Conservation (phyloP, 1,139 yeast genomes). For the Kodamaea suecica region DNA sequence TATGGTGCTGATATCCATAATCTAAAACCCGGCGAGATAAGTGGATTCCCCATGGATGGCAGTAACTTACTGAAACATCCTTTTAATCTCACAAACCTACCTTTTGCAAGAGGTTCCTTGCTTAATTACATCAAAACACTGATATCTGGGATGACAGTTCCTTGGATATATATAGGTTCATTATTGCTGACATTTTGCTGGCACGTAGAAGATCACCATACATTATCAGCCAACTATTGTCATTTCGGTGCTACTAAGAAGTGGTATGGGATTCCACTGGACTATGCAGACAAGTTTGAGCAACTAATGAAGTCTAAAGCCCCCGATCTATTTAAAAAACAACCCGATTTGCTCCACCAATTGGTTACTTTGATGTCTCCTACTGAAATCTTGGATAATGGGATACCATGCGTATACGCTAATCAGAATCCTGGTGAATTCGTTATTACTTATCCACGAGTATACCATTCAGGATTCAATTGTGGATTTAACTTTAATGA, state of each 20-base stretch:
- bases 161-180: conserved; percentile 79
- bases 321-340: conserved; percentile 81
- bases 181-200: conserved; percentile 76
- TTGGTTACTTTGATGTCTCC: conserved; percentile 81
- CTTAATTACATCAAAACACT: conserved; percentile 57
- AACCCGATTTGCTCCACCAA: conserved; percentile 87
- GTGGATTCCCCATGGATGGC: conserved; percentile 59
- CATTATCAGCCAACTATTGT: conserved; percentile 74
- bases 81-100: conserved; percentile 65
- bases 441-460: conserved; percentile 71
- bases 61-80: conserved; percentile 50
- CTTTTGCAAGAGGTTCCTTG: conserved; percentile 63
- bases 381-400: conserved; percentile 45
- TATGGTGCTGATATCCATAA: conserved; percentile 82
- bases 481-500: conserved; percentile 76
- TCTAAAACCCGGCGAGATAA: conserved; percentile 54
- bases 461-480: conserved; percentile 79
- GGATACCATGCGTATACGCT: conserved; percentile 63
- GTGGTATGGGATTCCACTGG: conserved; percentile 75
- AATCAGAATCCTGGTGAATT: conserved; percentile 82
- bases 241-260: conserved; percentile 72
- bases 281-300: conserved; percentile 53
- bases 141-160: conserved; percentile 79
- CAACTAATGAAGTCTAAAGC: conserved; percentile 52
- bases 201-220: conserved; percentile 84